Evolutionary conservation across 371 early-diverging fungal genomes (phyloP), one percentile per base, ranked within the genome.

Genomic region (Chytridium lagenaria): DNA sequence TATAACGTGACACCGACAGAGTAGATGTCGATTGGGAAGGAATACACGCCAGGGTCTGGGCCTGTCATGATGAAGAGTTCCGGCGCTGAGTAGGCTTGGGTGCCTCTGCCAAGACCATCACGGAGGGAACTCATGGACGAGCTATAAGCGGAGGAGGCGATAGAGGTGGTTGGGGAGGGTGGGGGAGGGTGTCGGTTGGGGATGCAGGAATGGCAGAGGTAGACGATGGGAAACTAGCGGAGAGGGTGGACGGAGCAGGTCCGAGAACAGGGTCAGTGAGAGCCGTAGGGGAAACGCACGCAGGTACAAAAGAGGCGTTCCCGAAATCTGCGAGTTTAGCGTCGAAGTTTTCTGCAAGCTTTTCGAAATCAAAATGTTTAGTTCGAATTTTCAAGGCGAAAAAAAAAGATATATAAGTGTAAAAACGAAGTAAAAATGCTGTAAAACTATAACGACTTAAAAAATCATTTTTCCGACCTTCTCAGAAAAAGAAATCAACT

Each of bases 1-100:
- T 88, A 95, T 16, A 96, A 83, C 7, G 94, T 90, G 23, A 90
- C 90, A 15, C 94, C 94, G 7, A 91, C 76, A n/a, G 91, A 89
- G 74, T 90, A 94, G 0, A 94, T 80, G 76, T 94, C 94, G 44
- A 89, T 81, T 39, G 85, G 77, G 68, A 80, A 82, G 37, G 77
- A 75, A 78, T 88, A 88, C 33, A 69, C 64, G 28, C 55, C 68
- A 16, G 68, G 26, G 50, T 66, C 37, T 0, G 66, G 50, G 2
- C 57, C 67, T 7, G 61, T 16, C 2, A 76, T 69, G 30, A 2
- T 63, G 38, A 80, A 74, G 37, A 83, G 74, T 50, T 85, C 86
- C 5, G 94, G 94, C 0, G 93, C 92, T 51, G 88, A 79, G 77
- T 92, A 93, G 0, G 92, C 89, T 12, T 84, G 84, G 0, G 93